Evolutionary conservation across 2,329 filamentous ascomycete species (phyloP).

Genomic region (Colletotrichum sp.): DNA sequence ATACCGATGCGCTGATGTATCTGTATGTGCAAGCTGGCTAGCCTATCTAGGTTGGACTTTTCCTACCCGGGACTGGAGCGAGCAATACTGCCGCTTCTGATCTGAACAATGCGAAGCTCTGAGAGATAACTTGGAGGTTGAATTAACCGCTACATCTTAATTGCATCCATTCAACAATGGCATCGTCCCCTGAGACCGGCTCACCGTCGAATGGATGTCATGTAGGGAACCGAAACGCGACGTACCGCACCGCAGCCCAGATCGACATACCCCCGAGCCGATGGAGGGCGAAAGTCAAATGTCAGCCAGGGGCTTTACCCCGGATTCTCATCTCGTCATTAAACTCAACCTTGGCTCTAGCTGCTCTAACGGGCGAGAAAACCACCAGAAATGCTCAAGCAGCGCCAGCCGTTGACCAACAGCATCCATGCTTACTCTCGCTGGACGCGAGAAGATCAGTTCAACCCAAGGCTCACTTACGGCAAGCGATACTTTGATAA

Average conservation of each 20-base stretch:
- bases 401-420: background rate
- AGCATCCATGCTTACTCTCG: background rate
- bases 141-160: background rate
- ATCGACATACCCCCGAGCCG: constrained; percentile 6
- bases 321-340: constrained; percentile 22
- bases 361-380: background rate
- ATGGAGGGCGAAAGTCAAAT: constrained; percentile 17
- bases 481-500: background rate
- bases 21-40: background rate
- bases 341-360: constrained; percentile 8
- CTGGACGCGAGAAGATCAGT: background rate
- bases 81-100: background rate
- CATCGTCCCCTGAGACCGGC: background rate
- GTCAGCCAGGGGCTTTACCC: constrained; percentile 16
- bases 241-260: constrained; percentile 4
- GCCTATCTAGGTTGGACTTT: background rate
- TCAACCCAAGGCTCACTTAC: background rate
- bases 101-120: background rate
- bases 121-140: background rate
- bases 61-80: background rate
- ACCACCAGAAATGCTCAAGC: background rate
- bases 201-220: background rate
- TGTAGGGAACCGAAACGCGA: background rate
- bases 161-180: background rate
- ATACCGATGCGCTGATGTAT: background rate